Evolutionary conservation across 2,329 filamentous ascomycete genomes (phyloP).

Genomic region (Bipolaris sorokiniana): DNA sequence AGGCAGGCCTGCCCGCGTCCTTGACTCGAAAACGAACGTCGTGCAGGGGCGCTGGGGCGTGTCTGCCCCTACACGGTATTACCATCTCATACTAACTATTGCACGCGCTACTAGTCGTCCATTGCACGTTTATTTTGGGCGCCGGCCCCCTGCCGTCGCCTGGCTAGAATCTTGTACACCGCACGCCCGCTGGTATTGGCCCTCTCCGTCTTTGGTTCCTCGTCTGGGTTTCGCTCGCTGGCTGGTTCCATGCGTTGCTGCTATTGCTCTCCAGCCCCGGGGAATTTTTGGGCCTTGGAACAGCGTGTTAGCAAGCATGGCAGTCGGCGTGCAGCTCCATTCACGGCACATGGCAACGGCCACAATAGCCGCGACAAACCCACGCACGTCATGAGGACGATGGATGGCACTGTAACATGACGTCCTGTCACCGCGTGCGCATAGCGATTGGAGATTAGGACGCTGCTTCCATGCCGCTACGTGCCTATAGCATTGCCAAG

Average conservation of each 20-base stretch:
- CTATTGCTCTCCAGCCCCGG: background rate
- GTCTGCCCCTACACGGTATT: constrained; percentile 16
- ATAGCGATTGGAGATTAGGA: constrained; percentile 19
- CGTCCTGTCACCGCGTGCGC: background rate
- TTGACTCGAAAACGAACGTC: constrained; percentile 14
- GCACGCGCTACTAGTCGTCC: background rate
- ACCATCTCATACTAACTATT: constrained; percentile 3
- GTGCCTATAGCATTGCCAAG: constrained; percentile 22
- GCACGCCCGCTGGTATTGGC: no score
- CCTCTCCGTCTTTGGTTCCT: background rate
- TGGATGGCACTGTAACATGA: background rate
- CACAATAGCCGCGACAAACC: background rate
- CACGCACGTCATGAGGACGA: background rate
- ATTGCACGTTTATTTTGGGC: constrained; percentile 31
- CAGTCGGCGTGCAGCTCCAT: no score
- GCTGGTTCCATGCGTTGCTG: no score
- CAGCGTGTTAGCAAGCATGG: no score
- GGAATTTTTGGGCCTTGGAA: no score
- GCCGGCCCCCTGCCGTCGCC: background rate
- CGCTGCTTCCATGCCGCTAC: constrained; percentile 20
- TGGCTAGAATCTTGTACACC: no score
- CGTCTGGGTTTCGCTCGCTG: background rate
- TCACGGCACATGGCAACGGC: no score
- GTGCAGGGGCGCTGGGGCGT: constrained; percentile 9
- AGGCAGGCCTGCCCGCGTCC: constrained; percentile 20